These are phyloP conservation scores for Ganoderma boninense DNA, from an alignment of 1,284 basidiomycete genomes.

Conservation along the genomic window DNA sequence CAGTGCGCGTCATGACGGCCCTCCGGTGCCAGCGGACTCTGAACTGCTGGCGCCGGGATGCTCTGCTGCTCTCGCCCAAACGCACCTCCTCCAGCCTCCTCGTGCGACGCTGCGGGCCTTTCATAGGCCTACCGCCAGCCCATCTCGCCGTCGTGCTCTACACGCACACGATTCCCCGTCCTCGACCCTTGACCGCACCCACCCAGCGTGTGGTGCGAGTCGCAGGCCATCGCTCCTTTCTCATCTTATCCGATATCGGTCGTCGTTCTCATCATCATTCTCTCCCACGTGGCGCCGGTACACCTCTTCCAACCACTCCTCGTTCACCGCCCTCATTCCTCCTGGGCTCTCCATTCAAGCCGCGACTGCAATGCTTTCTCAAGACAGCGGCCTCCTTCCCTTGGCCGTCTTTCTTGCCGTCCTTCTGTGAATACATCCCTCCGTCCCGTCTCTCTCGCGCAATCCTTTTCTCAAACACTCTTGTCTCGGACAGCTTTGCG, in stretches of 20 bases:
- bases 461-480: conserved; percentile 21
- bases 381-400: conserved; percentile 33
- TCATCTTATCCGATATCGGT: conserved; percentile 33
- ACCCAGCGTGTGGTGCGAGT: not conserved
- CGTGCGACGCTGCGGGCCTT: conserved; percentile 17
- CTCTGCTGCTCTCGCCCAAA: not conserved
- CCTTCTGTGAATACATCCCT: conserved; percentile 50
- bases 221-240: conserved; percentile 19
- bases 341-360: not conserved
- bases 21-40: conserved; percentile 19
- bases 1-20: conserved; percentile 1
- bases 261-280: not conserved
- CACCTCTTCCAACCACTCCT: conserved; percentile 4
- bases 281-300: conserved; percentile 24
- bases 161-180: conserved; percentile 8
- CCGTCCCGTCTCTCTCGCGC: conserved; percentile 7
- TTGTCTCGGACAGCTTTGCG: conserved; percentile 49
- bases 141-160: not conserved
- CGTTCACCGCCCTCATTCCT: not conserved
- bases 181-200: conserved; percentile 10
- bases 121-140: not conserved
- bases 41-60: conserved; percentile 4
- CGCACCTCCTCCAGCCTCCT: not conserved
- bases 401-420: conserved; percentile 48
- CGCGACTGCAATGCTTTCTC: conserved; percentile 28